Conservation (phyloP, 169 alveolate species). For the Fabrea salina region DNA sequence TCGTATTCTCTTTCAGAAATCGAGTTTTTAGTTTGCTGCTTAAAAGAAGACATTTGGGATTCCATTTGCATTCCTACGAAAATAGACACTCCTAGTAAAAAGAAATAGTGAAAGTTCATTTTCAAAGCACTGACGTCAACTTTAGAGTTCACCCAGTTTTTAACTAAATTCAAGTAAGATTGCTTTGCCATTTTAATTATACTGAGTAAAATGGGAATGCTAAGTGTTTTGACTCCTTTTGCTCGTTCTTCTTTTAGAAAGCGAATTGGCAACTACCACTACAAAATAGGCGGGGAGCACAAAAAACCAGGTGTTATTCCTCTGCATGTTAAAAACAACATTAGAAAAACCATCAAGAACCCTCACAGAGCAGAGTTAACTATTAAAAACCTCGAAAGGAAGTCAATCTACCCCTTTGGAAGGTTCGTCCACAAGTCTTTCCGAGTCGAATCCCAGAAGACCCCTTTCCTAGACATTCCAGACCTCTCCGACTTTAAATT, state of each 20-base stretch:
- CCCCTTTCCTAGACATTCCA: constrained; percentile 23
- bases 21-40: background rate
- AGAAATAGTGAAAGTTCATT: background rate
- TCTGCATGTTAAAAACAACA: background rate
- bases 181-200: background rate
- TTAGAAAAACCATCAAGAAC: background rate
- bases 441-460: background rate
- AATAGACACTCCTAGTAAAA: background rate
- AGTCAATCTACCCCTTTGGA: background rate
- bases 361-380: background rate
- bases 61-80: background rate
- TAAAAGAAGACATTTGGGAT: background rate
- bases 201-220: background rate
- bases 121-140: background rate
- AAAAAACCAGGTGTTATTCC: constrained; percentile 30
- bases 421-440: constrained; percentile 6
- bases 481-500: constrained; percentile 16
- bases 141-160: background rate
- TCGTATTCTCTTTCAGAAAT: background rate
- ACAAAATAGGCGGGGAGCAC: constrained; percentile 21
- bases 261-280: background rate
- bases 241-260: background rate
- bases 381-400: background rate
- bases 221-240: background rate
- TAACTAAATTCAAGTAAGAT: background rate